Evolutionary conservation across 768 basidiomycete genomes (phyloP), one percentile per base, ranked within the genome.

Genomic region (Hypholoma sublateritium): DNA sequence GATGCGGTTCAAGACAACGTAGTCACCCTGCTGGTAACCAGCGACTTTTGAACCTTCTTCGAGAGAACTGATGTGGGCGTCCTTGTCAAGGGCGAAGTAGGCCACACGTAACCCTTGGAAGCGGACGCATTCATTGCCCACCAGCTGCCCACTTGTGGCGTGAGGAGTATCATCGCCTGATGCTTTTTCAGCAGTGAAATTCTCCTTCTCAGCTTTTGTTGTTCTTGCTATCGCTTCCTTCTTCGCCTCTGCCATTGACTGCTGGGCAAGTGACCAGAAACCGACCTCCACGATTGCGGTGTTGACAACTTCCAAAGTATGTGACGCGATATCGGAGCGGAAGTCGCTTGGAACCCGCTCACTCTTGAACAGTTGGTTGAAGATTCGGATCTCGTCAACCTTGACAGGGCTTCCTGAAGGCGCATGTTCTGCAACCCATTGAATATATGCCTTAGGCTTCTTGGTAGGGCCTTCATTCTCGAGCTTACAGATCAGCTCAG

Each of bases 51-150:
- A 80, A 5, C 74, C 70, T 59, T 87, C 83, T 13, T 87, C 82
- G 25, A 96, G 70, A 54, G 80, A 82, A 14, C 80, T 82, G 35
- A 95, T 65, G 35, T 80, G 78, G 36, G 94, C 77, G 65, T 98
- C 95, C 70, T 87, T 89, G 70, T 99, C 97, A 24, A 98, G 77
- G 17, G 92, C 83, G 67, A 99, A 98, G 76, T 98, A 99, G 2
- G 89, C 97, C 46, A 98, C 87, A 9, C 97, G 86, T 67, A 98
- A 79, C 7, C 95, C 97, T 74, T 99, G 97, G 86, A 99, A 98
- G 37, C 97, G 83, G 54, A 98, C 82, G 68, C 89, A 92, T 72
- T 98, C 97, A 70, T 89, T 89, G 24, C 91, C 96, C 44, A 92
- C 83, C 39, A 96, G 78, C 70, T 93, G 91, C 53, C 86, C 88